phyloP scores from a whole-genome alignment of 345 rosid genomes.

The Rhodamnia rubescens region DNA sequence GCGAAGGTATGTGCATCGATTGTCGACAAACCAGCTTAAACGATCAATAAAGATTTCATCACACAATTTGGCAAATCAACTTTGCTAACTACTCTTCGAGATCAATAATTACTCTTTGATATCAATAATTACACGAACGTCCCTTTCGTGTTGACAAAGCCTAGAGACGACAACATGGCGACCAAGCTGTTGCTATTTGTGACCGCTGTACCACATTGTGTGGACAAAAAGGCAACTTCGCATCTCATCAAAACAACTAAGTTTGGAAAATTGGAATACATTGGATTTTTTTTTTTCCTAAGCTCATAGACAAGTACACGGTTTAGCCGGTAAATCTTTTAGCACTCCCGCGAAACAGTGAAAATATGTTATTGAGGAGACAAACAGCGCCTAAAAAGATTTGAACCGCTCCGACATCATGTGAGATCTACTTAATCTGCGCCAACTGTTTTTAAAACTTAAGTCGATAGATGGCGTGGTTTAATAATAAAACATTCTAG shows the following conservation, averaged over 20 bases:
- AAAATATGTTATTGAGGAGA: not conserved
- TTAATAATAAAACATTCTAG: not conserved
- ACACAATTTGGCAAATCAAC: not conserved
- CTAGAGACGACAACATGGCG: not conserved
- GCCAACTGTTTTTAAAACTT: fast-evolving
- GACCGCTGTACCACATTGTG: not conserved
- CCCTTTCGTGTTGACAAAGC: not conserved
- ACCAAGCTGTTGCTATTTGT: not conserved
- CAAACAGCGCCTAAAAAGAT: not conserved
- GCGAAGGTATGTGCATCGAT: not conserved
- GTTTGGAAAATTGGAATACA: not conserved
- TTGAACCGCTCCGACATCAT: fast-evolving
- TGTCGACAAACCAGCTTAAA: not conserved
- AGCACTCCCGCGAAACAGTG: fast-evolving
- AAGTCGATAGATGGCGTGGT: not conserved
- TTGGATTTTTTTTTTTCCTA: not conserved
- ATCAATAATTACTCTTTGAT: not conserved
- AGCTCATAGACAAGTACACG: fast-evolving
- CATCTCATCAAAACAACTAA: not conserved
- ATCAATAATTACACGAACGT: not conserved
- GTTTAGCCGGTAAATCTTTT: not conserved
- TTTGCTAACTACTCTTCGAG: not conserved
- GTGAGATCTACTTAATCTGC: fast-evolving
- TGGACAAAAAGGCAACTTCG: not conserved
- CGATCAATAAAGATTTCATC: not conserved